A percentile compares a stretch with the other conserved stretches of the same genome.
These are phyloP conservation scores for Tulasnella sp. DNA, from an alignment of 768 basidiomycete species.

Conservation along the genomic window DNA sequence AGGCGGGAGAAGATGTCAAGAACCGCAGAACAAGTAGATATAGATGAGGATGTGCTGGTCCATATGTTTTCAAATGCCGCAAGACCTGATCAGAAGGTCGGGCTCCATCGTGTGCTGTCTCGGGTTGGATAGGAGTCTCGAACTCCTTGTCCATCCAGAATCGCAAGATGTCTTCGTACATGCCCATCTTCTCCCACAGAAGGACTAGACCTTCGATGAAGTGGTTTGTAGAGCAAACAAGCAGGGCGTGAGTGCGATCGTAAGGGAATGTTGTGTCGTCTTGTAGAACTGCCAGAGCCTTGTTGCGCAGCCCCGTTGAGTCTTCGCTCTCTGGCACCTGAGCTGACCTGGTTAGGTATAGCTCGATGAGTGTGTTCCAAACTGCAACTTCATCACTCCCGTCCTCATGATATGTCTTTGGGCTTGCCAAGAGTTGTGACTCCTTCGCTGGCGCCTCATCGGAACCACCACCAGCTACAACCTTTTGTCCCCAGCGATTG, in stretches of 20 bases:
- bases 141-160: conserved; percentile 77
- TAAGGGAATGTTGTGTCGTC: conserved; percentile 46
- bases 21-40: conserved; percentile 85
- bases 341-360: conserved; percentile 62
- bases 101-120: background rate
- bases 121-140: background rate
- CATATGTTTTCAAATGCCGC: conserved; percentile 63
- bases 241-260: conserved; percentile 86
- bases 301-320: conserved; percentile 34
- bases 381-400: conserved; percentile 64
- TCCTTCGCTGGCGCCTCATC: conserved; percentile 20
- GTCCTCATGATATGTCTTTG: conserved; percentile 33
- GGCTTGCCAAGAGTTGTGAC: conserved; percentile 18
- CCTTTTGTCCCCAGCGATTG: conserved; percentile 66
- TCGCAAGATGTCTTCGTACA: conserved; percentile 90
- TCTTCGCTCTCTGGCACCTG: conserved; percentile 17
- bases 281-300: conserved; percentile 62
- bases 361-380: conserved; percentile 92
- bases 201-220: conserved; percentile 80
- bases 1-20: conserved; percentile 67
- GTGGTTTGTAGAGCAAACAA: conserved; percentile 74
- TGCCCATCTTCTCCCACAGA: conserved; percentile 86
- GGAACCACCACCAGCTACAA: conserved; percentile 23
- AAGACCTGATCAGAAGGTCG: conserved; percentile 48
- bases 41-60: conserved; percentile 54